Evolutionary conservation across 192 early-diverging fungal genomes (phyloP).

Genomic region (Gonapodya sp.): DNA sequence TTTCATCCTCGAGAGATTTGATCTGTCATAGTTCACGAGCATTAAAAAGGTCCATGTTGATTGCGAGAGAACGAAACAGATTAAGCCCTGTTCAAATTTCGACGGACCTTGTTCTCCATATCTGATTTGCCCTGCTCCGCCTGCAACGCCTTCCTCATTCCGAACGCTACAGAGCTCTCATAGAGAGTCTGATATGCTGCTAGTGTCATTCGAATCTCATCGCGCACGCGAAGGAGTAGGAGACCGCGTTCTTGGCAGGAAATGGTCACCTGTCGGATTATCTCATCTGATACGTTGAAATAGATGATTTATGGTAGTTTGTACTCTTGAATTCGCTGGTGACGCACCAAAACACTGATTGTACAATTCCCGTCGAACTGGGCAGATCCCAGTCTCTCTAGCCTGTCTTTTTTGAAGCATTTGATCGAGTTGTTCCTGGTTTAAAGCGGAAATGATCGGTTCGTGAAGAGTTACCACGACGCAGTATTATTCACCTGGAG

Average conservation of each 20-base stretch:
- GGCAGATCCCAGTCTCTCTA: constrained; percentile 50
- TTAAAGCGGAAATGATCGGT: not conserved
- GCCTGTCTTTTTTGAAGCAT: constrained; percentile 58
- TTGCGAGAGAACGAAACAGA: not conserved
- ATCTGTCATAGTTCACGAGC: constrained; percentile 29
- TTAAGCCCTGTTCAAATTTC: not conserved
- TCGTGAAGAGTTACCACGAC: constrained; percentile 3
- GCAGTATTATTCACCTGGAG: constrained; percentile 25
- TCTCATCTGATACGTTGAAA: constrained; percentile 32
- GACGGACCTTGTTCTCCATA: constrained; percentile 44
- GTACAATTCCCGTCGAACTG: constrained; percentile 50
- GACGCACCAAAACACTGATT: constrained; percentile 50
- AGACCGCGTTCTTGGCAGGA: constrained; percentile 53
- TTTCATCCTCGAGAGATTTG: constrained; percentile 53
- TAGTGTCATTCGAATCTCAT: constrained; percentile 59
- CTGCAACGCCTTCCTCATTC: constrained; percentile 53
- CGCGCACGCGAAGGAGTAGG: constrained; percentile 44
- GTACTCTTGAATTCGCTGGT: not conserved
- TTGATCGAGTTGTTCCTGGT: constrained; percentile 54
- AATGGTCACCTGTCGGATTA: constrained; percentile 59
- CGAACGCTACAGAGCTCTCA: constrained; percentile 51
- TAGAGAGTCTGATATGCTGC: constrained; percentile 56
- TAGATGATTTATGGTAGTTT: not conserved
- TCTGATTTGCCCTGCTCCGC: constrained; percentile 54
- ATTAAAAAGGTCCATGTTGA: not conserved